phyloP scores from a whole-genome alignment of 768 basidiomycete genomes.

The Fistulinella prunicolor region DNA sequence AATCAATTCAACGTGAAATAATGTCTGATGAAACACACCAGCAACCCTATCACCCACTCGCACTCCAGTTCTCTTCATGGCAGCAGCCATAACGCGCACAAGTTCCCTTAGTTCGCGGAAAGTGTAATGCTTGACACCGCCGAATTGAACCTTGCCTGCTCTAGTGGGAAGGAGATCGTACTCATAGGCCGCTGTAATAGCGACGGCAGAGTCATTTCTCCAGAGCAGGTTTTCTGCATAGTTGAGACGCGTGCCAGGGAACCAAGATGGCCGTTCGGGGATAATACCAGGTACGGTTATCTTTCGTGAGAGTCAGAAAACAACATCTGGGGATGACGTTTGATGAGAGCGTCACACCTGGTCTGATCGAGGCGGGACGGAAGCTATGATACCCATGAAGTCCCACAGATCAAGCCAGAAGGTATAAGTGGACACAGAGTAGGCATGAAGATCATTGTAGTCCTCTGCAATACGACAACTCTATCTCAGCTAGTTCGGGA shows the following conservation, averaged over 20 bases:
- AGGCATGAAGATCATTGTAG: slow-evolving; percentile 64
- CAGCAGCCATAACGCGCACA: slow-evolving; percentile 56
- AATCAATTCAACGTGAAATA: background rate
- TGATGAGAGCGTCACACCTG: slow-evolving; percentile 34
- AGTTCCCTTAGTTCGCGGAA: slow-evolving; percentile 52
- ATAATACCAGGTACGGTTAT: slow-evolving; percentile 46
- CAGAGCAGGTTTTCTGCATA: slow-evolving; percentile 71
- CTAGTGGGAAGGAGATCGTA: slow-evolving; percentile 34
- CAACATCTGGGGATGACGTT: background rate
- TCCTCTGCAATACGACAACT: slow-evolving; percentile 46
- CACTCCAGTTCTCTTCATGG: slow-evolving; percentile 56
- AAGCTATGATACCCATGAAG: slow-evolving; percentile 57
- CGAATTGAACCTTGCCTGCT: slow-evolving; percentile 15
- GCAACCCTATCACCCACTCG: slow-evolving; percentile 64
- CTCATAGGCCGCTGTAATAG: slow-evolving; percentile 58
- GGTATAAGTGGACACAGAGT: slow-evolving; percentile 60
- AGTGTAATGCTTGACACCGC: slow-evolving; percentile 42
- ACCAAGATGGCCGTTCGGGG: slow-evolving; percentile 64
- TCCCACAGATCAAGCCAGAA: slow-evolving; percentile 78
- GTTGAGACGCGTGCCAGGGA: slow-evolving; percentile 62
- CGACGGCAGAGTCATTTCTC: slow-evolving; percentile 56
- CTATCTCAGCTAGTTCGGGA: slow-evolving; percentile 1
- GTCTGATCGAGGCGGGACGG: slow-evolving; percentile 45
- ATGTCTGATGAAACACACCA: slow-evolving; percentile 37
- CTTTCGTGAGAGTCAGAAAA: slow-evolving; percentile 22